phyloP scores from a whole-genome alignment of 257 asterid genomes.

The Leonotis leonurus region DNA sequence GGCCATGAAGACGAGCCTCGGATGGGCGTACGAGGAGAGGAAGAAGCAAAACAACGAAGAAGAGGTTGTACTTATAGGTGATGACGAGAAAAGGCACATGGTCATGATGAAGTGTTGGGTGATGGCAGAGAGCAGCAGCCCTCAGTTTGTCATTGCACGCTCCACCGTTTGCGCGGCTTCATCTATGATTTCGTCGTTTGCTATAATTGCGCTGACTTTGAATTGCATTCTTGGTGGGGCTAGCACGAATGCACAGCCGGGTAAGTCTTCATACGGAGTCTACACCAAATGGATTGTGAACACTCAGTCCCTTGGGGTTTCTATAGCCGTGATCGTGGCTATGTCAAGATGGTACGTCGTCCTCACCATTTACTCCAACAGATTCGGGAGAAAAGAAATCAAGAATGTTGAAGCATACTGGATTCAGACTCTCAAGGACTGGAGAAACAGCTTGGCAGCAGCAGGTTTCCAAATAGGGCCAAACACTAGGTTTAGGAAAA shows the following conservation, averaged over 20 bases:
- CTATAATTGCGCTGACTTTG: not conserved
- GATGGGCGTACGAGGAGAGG: constrained; percentile 16
- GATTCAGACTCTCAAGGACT: not conserved
- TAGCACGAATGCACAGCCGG: no score
- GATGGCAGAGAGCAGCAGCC: constrained; percentile 19
- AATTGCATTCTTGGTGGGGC: not conserved
- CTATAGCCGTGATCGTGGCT: not conserved
- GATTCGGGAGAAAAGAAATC: no score
- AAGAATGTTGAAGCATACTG: not conserved
- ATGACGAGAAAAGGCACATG: not conserved
- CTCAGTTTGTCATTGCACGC: constrained; percentile 29
- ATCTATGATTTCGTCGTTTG: not conserved
- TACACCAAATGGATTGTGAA: not conserved
- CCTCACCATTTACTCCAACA: not conserved
- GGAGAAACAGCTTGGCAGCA: constrained; percentile 3
- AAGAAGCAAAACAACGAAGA: not conserved
- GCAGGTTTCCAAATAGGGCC: not conserved
- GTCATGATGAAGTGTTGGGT: constrained; percentile 13
- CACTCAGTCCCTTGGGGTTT: not conserved
- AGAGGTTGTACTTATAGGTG: not conserved
- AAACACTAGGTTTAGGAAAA: no score
- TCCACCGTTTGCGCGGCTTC: constrained; percentile 7
- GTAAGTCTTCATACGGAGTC: not conserved
- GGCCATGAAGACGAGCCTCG: constrained; percentile 5
- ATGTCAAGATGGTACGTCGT: not conserved